Conservation (phyloP, 768 basidiomycete species). For the Boletus rubroflammeus region DNA sequence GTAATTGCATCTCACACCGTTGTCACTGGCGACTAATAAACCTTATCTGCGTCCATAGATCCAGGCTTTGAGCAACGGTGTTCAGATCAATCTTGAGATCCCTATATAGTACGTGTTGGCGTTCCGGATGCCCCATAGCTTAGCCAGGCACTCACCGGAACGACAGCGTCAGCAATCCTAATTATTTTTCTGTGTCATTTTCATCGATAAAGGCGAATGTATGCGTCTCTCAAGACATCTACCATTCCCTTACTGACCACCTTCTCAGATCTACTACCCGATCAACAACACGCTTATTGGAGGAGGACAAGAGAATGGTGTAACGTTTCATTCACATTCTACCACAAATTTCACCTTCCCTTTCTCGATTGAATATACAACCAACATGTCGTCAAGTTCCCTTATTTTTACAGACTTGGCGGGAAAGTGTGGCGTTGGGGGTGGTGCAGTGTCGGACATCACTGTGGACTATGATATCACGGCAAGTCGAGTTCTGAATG, state of each 20-base stretch:
- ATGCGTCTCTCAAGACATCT: conserved; percentile 10
- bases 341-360: conserved; percentile 74
- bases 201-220: conserved; percentile 62
- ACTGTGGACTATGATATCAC: conserved; percentile 64
- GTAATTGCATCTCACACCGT: conserved; percentile 33
- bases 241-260: conserved; percentile 2
- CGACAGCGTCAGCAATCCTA: conserved; percentile 72
- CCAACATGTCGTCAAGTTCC: conserved; percentile 47
- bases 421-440: conserved; percentile 55
- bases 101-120: conserved; percentile 54
- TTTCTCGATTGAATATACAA: conserved; percentile 62
- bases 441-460: conserved; percentile 45
- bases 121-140: not conserved
- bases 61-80: conserved; percentile 38
- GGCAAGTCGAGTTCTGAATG: conserved; percentile 30
- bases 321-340: conserved; percentile 48
- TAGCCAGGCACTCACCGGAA: conserved; percentile 4
- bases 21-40: conserved; percentile 18
- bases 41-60: conserved; percentile 27
- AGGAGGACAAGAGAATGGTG: conserved; percentile 45
- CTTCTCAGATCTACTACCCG: conserved; percentile 65
- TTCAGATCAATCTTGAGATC: conserved; percentile 60
- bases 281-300: conserved; percentile 69
- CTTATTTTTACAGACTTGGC: conserved; percentile 60
- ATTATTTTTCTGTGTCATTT: conserved; percentile 70